phyloP scores from a whole-genome alignment of 2,329 filamentous ascomycete genomes.

The Drechslerella dactyloides region DNA sequence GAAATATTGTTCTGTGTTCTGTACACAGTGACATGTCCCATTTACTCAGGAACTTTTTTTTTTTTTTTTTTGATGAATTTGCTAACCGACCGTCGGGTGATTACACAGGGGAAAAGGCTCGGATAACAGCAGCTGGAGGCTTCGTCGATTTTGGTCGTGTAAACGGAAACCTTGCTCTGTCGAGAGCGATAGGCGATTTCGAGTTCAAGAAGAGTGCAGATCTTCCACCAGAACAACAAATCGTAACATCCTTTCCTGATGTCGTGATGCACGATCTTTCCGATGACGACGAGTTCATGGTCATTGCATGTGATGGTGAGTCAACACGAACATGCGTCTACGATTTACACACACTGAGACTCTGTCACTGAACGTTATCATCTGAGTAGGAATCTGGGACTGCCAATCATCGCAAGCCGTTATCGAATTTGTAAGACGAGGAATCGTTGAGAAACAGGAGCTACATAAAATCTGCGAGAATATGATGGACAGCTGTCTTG shows the following conservation, averaged over 20 bases:
- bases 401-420: constrained; percentile 98
- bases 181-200: constrained; percentile 96
- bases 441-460: constrained; percentile 94
- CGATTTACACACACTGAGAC: not conserved
- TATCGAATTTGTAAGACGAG: constrained; percentile 92
- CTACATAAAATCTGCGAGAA: constrained; percentile 97
- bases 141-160: constrained; percentile 99
- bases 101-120: constrained; percentile 81
- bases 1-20: too few species aligned
- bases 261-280: constrained; percentile 88
- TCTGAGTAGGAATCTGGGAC: constrained; percentile 90
- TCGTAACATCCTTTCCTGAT: constrained; percentile 95
- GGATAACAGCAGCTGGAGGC: constrained; percentile 92
- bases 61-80: constrained; percentile 16
- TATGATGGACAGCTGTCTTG: constrained; percentile 99
- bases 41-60: too few species aligned
- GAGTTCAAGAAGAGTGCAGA: constrained; percentile 99
- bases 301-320: constrained; percentile 90
- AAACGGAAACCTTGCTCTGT: constrained; percentile 95
- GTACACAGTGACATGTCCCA: too few species aligned
- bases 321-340: constrained; percentile 44
- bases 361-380: constrained; percentile 6
- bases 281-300: constrained; percentile 93
- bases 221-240: constrained; percentile 95
- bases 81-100: constrained; percentile 10